These are phyloP conservation scores for Zymoseptoria brevis DNA, from an alignment of 2,329 filamentous ascomycete genomes.

Conservation along the genomic window DNA sequence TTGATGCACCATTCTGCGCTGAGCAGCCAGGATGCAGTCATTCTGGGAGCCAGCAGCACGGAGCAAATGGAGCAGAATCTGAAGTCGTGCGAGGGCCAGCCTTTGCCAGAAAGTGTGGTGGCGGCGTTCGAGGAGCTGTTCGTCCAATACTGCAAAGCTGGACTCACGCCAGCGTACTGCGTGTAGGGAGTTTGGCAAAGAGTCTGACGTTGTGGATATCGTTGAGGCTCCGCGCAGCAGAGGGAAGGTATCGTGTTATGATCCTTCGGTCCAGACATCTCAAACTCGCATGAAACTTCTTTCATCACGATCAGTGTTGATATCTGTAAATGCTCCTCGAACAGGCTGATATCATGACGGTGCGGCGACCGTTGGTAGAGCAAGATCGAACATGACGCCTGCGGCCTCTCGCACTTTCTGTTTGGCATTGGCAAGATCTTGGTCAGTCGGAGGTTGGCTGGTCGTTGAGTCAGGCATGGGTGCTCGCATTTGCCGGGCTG, in stretches of 20 bases:
- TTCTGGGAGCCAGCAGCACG: constrained; percentile 31
- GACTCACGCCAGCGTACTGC: constrained; percentile 12
- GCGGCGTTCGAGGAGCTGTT: constrained; percentile 18
- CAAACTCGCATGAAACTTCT: neutral
- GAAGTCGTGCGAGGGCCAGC: constrained; percentile 20
- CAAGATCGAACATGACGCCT: constrained; percentile 19
- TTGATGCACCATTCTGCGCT: constrained; percentile 38
- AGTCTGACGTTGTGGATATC: neutral
- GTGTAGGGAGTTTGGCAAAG: constrained; percentile 2
- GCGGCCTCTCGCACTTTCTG: constrained; percentile 20
- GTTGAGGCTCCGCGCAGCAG: no score
- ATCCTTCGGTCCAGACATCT: no score
- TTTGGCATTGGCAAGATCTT: constrained; percentile 19
- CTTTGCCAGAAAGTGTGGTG: constrained; percentile 20
- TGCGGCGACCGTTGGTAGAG: constrained; percentile 4
- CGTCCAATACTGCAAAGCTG: constrained; percentile 11
- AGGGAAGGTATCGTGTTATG: no score
- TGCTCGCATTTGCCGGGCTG: constrained; percentile 15
- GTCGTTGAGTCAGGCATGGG: constrained; percentile 10
- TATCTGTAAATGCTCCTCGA: neutral
- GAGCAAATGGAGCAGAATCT: constrained; percentile 29
- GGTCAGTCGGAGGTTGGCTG: constrained; percentile 11
- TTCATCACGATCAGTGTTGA: neutral
- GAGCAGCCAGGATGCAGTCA: constrained; percentile 30
- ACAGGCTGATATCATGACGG: neutral